phyloP scores from a whole-genome alignment of 371 early-diverging fungal species.

The Coemansia sp. region DNA sequence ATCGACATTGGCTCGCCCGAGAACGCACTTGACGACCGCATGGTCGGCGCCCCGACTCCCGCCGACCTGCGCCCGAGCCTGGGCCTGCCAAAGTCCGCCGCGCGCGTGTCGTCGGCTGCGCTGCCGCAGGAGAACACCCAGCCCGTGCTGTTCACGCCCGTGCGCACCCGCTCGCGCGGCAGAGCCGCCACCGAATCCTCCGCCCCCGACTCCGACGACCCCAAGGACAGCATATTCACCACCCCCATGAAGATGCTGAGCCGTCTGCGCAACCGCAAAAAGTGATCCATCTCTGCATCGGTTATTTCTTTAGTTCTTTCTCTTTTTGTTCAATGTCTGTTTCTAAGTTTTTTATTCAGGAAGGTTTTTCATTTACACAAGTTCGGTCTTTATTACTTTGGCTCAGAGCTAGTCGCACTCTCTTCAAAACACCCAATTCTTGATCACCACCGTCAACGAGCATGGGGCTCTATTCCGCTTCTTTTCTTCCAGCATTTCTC shows the following conservation, averaged over 20 bases:
- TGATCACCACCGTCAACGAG: too few relatives aligned
- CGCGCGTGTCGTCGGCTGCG: neutral
- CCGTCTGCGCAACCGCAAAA: conserved; percentile 44
- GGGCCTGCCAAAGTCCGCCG: neutral
- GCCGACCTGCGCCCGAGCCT: neutral
- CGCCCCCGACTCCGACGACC: neutral
- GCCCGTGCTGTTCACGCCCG: conserved; percentile 42
- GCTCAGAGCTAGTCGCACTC: too few relatives aligned
- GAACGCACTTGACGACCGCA: conserved; percentile 7
- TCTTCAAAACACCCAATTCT: too few relatives aligned
- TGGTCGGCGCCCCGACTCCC: conserved; percentile 8
- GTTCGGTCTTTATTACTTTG: too few relatives aligned
- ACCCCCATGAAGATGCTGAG: conserved; percentile 50
- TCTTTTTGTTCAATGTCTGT: neutral
- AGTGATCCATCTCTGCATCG: conserved; percentile 1
- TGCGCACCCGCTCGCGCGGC: conserved; percentile 22
- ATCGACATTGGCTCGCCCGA: conserved; percentile 18
- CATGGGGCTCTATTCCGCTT: too few relatives aligned
- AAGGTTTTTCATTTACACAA: too few relatives aligned
- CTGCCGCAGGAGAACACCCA: conserved; percentile 31
- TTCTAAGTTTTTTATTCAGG: too few relatives aligned
- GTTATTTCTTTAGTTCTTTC: neutral
- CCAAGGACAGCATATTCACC: conserved; percentile 34
- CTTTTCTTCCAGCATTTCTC: too few relatives aligned
- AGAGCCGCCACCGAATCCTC: neutral